These are phyloP conservation scores for Nicotiana noctiflora DNA, from an alignment of 257 asterid species.

Conservation along the genomic window DNA sequence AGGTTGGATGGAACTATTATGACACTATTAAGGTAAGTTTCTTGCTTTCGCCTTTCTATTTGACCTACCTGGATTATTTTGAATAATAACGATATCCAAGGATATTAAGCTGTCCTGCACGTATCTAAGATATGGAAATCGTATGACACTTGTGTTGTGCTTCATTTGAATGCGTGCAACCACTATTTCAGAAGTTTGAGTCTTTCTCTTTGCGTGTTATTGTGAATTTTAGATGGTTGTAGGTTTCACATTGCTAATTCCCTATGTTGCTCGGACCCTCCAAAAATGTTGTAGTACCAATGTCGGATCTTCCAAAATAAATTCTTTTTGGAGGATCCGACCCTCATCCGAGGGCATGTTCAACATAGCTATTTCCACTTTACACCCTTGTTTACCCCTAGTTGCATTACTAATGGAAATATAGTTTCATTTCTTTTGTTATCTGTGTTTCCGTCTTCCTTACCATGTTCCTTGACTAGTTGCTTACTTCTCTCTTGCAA, in stretches of 20 bases:
- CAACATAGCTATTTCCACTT: background rate
- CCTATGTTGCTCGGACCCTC: too few species aligned
- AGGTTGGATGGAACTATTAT: slow-evolving; percentile 91
- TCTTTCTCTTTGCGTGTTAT: background rate
- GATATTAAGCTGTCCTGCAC: background rate
- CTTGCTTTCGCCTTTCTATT: background rate
- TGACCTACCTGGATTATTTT: background rate
- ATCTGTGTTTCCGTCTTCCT: background rate
- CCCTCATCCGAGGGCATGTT: accelerated
- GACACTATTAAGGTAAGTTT: slow-evolving; percentile 70
- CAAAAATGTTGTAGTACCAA: too few species aligned
- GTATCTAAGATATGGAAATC: too few species aligned
- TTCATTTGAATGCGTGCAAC: background rate
- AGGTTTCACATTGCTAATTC: background rate
- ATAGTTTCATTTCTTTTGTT: background rate
- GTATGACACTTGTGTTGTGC: background rate
- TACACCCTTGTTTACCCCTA: background rate
- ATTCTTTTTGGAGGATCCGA: too few species aligned
- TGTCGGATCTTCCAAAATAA: too few species aligned
- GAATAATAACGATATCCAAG: background rate
- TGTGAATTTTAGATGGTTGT: background rate
- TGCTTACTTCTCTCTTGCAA: background rate
- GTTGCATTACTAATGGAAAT: background rate
- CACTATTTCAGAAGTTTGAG: background rate
- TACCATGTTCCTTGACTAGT: background rate